Conservation (phyloP, 306 rosid genomes). For the Sechiopsis laciniata region DNA sequence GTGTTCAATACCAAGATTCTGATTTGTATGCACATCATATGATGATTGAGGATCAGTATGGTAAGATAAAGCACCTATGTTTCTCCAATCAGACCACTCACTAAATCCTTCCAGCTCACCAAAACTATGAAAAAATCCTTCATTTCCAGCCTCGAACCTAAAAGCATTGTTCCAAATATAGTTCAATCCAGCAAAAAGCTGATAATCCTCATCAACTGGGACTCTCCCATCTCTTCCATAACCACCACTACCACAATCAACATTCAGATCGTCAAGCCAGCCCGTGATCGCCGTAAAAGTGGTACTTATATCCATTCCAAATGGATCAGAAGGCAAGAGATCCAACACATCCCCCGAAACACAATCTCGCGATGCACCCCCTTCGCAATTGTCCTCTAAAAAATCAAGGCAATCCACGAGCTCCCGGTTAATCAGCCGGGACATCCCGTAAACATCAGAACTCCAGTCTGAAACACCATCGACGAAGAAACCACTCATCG, state of each 20-base stretch:
- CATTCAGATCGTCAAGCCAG: slow-evolving; percentile 33
- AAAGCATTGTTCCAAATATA: slow-evolving; percentile 38
- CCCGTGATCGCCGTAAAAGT: slow-evolving; percentile 42
- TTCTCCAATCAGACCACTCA: neutral
- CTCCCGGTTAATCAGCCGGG: slow-evolving; percentile 43
- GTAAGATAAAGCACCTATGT: slow-evolving; percentile 20
- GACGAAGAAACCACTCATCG: slow-evolving; percentile 50
- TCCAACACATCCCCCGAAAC: slow-evolving; percentile 50
- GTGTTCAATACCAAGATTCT: neutral
- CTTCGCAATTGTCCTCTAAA: slow-evolving; percentile 54
- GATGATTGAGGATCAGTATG: slow-evolving; percentile 16
- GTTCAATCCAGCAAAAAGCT: slow-evolving; percentile 38
- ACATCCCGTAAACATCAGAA: slow-evolving; percentile 44
- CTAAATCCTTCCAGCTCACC: slow-evolving; percentile 28
- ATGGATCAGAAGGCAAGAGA: slow-evolving; percentile 60
- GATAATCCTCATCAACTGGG: slow-evolving; percentile 32
- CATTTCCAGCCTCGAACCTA: slow-evolving; percentile 28
- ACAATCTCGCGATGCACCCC: slow-evolving; percentile 49
- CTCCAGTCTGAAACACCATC: slow-evolving; percentile 50
- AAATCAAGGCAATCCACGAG: slow-evolving; percentile 55
- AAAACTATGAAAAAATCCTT: slow-evolving; percentile 25
- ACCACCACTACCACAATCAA: slow-evolving; percentile 23
- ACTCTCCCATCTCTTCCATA: slow-evolving; percentile 31
- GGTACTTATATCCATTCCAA: slow-evolving; percentile 48
- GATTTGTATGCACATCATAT: neutral